Evolutionary conservation across 1,284 basidiomycete genomes (phyloP), one percentile per base, ranked within the genome.

Genomic region (Vanrija humicola): DNA sequence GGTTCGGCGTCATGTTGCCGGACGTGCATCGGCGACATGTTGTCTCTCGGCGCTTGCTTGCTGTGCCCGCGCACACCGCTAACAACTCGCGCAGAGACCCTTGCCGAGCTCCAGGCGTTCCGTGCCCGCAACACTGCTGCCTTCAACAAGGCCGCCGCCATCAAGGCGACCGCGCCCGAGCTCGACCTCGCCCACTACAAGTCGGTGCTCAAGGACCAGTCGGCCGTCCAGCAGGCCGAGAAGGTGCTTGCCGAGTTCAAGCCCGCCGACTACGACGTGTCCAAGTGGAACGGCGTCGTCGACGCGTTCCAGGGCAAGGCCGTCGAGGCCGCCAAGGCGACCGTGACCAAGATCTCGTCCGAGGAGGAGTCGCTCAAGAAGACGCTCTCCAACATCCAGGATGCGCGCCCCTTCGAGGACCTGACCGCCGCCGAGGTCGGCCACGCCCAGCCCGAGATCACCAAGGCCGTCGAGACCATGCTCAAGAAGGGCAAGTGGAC

Each of bases 401-500:
- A 95, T 53, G 94, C 95, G 47, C 88, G 96, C 78, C 89, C 95
- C 23, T 98, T 98, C 80, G 93, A 98, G 75, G 90, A 98, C 76
- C 83, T 99, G 65, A 95, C 92, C 50, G 90, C 86, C 62, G 86
- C 89, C 69, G 96, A 99, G 66, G 90, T 98, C 67, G 86, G 88
- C 65, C 82, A 87, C 63, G 95, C 96, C 49, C 88, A 94, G 77
- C 96, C 96, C 47, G 90, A 93, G 78, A 88, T 98, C 75, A 80
- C 83, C 50, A 86, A 96, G 79, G 86, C 90, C 47, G 90, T 97
- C 66, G 92, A 98, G 81, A 93, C 86, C 69, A 98, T 98, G 93
- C 78, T 98, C 70, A 88, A 90, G 84, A 96, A 98, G 82, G 96
- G 96, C 79, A 98, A 98, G 82, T 98, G 92, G 89, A 89, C 88